Evolutionary conservation across 2,329 filamentous ascomycete genomes (phyloP).

Genomic region (Penicillium sp.): DNA sequence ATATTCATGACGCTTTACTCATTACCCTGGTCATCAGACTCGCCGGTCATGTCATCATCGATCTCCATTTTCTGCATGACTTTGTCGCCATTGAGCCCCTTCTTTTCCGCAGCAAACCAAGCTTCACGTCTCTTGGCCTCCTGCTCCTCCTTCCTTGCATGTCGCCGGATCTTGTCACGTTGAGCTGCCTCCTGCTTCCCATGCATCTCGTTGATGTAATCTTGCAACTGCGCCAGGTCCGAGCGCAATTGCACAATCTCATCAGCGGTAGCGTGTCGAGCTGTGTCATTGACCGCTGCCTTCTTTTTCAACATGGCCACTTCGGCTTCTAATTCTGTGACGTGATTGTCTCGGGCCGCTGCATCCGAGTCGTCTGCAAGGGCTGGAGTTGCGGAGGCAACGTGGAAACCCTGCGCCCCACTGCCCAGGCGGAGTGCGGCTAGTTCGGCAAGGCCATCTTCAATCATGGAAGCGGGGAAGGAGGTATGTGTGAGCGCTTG

Average conservation of each 20-base stretch:
- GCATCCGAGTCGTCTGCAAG: conserved; percentile 13
- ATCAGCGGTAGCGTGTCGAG: conserved; percentile 33
- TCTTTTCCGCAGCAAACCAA: conserved; percentile 45
- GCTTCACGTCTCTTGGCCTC: conserved; percentile 40
- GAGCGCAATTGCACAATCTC: conserved; percentile 38
- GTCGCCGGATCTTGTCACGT: conserved; percentile 30
- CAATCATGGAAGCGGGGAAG: conserved; percentile 37
- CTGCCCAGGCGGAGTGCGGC: conserved; percentile 27
- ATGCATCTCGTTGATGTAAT: conserved; percentile 38
- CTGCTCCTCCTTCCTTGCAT: conserved; percentile 39
- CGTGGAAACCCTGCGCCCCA: conserved; percentile 17
- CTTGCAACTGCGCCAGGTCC: conserved; percentile 33
- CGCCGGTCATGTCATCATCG: conserved; percentile 34
- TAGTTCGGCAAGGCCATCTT: conserved; percentile 41
- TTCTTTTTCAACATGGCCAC: conserved; percentile 39
- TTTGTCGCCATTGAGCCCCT: conserved; percentile 40
- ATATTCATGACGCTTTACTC: conserved; percentile 21
- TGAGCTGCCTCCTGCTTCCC: conserved; percentile 36
- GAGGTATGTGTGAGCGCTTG: conserved; percentile 38
- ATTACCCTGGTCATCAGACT: conserved; percentile 35
- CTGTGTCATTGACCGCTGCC: conserved; percentile 31
- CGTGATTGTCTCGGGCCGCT: conserved; percentile 24
- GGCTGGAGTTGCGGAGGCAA: conserved; percentile 8
- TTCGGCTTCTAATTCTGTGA: conserved; percentile 38
- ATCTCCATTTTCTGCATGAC: conserved; percentile 38